These are phyloP conservation scores for Chrysochromulina parva DNA, from an alignment of 78 protist species.

Conservation along the genomic window DNA sequence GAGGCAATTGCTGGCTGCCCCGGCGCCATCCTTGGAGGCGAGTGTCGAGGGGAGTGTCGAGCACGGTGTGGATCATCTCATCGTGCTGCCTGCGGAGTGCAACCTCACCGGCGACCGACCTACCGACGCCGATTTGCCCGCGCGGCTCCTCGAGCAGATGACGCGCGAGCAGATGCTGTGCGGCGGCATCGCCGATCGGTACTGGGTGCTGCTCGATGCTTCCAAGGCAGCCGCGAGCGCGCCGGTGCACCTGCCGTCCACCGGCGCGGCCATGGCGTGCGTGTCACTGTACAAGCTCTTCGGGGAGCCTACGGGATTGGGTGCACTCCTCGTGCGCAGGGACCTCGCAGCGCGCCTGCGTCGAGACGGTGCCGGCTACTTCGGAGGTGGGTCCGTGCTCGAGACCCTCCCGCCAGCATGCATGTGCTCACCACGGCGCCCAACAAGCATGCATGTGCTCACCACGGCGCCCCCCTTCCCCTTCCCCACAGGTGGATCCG, in stretches of 20 bases:
- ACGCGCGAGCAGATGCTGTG: neutral
- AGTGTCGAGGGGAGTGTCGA: neutral
- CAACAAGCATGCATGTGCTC: too few species aligned
- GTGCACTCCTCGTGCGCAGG: constrained; percentile 80
- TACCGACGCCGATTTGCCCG: neutral
- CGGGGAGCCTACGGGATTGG: constrained; percentile 94
- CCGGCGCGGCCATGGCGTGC: constrained; percentile 70
- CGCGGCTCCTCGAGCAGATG: neutral
- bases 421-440: too few species aligned
- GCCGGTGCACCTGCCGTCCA: constrained; percentile 52
- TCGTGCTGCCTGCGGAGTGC: neutral
- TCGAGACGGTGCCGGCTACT: constrained; percentile 47
- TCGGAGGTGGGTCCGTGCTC: constrained; percentile 83
- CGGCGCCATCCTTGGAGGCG: too few species aligned
- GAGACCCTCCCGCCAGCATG: too few species aligned
- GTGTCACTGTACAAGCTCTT: constrained; percentile 92
- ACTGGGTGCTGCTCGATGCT: constrained; percentile 60
- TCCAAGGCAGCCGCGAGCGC: constrained; percentile 74
- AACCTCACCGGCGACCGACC: neutral
- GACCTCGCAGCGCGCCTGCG: neutral
- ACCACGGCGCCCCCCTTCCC: too few species aligned
- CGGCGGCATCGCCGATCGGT: neutral
- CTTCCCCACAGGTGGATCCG: constrained; percentile 86
- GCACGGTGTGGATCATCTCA: neutral
- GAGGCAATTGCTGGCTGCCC: too few species aligned